Evolutionary conservation across 805 yeast genomes (phyloP).

Genomic region (Ogataea pignaliae): DNA sequence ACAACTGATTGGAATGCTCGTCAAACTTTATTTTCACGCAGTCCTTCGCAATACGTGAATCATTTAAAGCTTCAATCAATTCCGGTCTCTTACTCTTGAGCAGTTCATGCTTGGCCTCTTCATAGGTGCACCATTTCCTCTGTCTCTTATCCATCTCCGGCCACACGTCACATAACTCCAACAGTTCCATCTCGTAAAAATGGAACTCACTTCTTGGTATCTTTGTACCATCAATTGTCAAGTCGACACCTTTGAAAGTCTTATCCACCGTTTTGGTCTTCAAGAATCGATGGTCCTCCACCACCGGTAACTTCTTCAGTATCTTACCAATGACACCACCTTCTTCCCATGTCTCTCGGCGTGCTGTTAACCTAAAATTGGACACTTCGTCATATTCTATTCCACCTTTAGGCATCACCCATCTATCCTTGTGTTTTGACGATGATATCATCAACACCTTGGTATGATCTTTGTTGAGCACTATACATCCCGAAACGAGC

Average conservation of each 20-base stretch:
- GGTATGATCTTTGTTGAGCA: slow-evolving; percentile 51
- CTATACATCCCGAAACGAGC: slow-evolving; percentile 89
- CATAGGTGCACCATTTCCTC: slow-evolving; percentile 71
- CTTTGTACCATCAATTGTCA: slow-evolving; percentile 22
- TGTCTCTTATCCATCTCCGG: slow-evolving; percentile 67
- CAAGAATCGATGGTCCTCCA: slow-evolving; percentile 46
- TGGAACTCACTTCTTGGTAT: slow-evolving; percentile 82
- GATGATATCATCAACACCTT: slow-evolving; percentile 79
- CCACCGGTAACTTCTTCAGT: slow-evolving; percentile 51
- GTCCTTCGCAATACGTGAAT: slow-evolving; percentile 46
- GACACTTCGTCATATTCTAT: slow-evolving; percentile 76
- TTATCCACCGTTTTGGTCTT: slow-evolving; percentile 16
- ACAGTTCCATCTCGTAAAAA: slow-evolving; percentile 72
- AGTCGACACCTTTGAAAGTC: slow-evolving; percentile 14
- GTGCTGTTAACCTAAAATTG: slow-evolving; percentile 48
- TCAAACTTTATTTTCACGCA: slow-evolving; percentile 18
- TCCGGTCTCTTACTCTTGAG: slow-evolving; percentile 59
- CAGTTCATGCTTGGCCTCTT: slow-evolving; percentile 62
- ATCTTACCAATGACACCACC: slow-evolving; percentile 81
- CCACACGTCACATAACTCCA: slow-evolving; percentile 54
- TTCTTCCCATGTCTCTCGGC: slow-evolving; percentile 96
- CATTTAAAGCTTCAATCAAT: slow-evolving; percentile 56
- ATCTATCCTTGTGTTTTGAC: slow-evolving; percentile 57
- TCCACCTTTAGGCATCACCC: slow-evolving; percentile 97
- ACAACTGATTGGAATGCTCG: slow-evolving; percentile 21